Evolutionary conservation across 108 stramenopile genomes (phyloP).

Genomic region (Skeletonema costatum): DNA sequence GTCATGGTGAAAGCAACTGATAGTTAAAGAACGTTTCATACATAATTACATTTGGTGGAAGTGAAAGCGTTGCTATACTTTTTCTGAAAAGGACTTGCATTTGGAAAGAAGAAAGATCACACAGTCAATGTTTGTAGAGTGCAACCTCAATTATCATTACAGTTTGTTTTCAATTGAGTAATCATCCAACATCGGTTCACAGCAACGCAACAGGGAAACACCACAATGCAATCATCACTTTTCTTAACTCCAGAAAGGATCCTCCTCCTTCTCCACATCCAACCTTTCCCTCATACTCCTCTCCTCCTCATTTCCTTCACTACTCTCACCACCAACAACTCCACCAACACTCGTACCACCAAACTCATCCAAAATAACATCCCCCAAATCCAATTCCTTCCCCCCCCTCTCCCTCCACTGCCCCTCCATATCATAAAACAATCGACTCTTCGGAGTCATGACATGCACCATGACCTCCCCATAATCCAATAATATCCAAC

Average conservation of each 20-base stretch:
- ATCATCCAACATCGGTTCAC: no score
- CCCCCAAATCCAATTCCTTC: constrained; percentile 65
- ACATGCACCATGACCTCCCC: constrained; percentile 92
- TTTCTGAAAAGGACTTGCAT: no score
- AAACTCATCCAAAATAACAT: constrained; percentile 52
- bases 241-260: constrained; percentile 85
- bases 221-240: neutral
- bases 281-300: constrained; percentile 25
- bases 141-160: no score
- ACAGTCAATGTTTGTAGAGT: no score
- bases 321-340: neutral
- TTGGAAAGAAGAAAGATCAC: no score
- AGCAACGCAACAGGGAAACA: no score
- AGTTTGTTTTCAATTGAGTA: no score
- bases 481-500: constrained; percentile 94
- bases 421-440: constrained; percentile 92
- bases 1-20: no score
- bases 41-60: no score
- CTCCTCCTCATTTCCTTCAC: constrained; percentile 1
- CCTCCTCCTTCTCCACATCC: constrained; percentile 54
- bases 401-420: constrained; percentile 79
- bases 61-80: no score
- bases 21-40: no score
- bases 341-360: constrained; percentile 12
- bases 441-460: constrained; percentile 89